Evolutionary conservation across 2,329 filamentous ascomycete genomes (phyloP), one percentile per base, ranked within the genome.

Genomic region (Aspergillus sp.): DNA sequence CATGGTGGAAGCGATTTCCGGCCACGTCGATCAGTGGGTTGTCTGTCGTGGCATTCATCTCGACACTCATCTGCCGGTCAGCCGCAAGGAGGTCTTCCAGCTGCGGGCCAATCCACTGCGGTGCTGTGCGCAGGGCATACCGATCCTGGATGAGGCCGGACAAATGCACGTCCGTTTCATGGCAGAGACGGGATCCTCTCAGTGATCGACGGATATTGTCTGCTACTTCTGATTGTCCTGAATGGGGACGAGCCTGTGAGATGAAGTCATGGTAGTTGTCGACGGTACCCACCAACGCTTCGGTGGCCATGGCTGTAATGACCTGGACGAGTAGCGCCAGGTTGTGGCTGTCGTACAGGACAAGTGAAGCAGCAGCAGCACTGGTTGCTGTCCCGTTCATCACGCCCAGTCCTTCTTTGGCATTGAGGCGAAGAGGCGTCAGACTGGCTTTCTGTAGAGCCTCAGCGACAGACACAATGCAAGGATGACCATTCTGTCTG

Each of bases 101-200:
- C 31, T 78, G 70, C 0, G 83, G 83, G 0, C 81, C 81, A 27
- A 86, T 70, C 83, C 83, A 86, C 61, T 87, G 83, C 0, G 79
- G 71, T 0, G 80, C 74, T 0, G 77, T 86, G 6, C 83, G 74
- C 3, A 83, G 67, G 0, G 81, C 71, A 53, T 86, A 86, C 2
- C 83, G 73, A 57, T 86, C 83, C 56, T 86, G 80, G 39, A 68
- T 70, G 5, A 82, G 66, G 3, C 36, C 68, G 53, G 27, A 57
- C n/a, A n/a, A n/a, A n/a, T n/a, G n/a, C n/a, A n/a, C n/a, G n/a
- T n/a, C n/a, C n/a, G n/a, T n/a, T n/a, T n/a, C n/a, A n/a, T n/a
- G n/a, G 68, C 6, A 82, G 65, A 9, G 60, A 54, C 0, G 79
- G 81, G 2, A n/a, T n/a, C 66, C 71, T 2, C 44, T 45, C 4